Evolutionary conservation across 1,139 yeast genomes (phyloP).

Genomic region (Entelexis paramagnoliae): DNA sequence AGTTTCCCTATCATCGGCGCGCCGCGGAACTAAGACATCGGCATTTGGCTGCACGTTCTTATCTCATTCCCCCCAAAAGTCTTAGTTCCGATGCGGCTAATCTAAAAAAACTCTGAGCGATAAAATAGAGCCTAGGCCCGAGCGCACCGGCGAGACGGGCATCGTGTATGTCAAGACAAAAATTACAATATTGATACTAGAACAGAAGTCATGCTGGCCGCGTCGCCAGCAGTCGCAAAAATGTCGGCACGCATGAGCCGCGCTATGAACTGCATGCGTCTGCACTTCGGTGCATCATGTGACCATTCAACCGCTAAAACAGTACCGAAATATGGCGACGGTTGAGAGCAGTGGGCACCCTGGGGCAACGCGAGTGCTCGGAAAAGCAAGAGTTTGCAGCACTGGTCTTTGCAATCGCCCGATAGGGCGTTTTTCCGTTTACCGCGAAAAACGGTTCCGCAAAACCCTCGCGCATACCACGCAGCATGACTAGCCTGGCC

Average conservation of each 20-base stretch:
- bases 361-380: not conserved
- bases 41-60: too few species aligned
- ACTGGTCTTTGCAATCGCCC: not conserved
- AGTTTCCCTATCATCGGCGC: too few species aligned
- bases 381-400: not conserved
- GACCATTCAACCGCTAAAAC: not conserved
- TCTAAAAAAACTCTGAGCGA: too few species aligned
- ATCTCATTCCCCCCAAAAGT: too few species aligned
- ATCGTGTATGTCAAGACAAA: not conserved
- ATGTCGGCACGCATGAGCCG: not conserved
- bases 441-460: not conserved
- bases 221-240: too few species aligned
- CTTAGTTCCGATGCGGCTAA: too few species aligned
- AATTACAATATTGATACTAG: not conserved
- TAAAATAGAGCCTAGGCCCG: too few species aligned
- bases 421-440: not conserved
- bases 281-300: not conserved
- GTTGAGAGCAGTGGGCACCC: not conserved
- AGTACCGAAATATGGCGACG: not conserved
- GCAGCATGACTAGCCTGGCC: not conserved
- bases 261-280: not conserved
- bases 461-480: not conserved
- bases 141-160: too few species aligned
- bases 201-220: not conserved
- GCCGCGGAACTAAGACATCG: too few species aligned